Evolutionary conservation across 2,329 filamentous ascomycete genomes (phyloP), one percentile per base, ranked within the genome.

Genomic region (Berkeleyomyces basicola): DNA sequence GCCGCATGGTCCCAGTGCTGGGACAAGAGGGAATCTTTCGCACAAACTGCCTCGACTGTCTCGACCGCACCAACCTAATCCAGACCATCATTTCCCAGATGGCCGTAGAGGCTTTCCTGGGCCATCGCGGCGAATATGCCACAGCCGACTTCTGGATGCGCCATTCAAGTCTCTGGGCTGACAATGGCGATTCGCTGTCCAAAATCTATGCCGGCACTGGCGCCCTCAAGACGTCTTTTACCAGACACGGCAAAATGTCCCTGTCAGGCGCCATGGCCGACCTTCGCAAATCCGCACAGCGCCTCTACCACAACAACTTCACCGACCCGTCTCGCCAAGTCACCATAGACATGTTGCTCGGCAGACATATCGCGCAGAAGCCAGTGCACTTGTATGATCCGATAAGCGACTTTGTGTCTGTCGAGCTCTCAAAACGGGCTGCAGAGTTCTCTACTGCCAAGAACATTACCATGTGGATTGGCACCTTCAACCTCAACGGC

Each of bases 271-370:
- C 91, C 9, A 82, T 99, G 67, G 91, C 93, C n/a, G 93, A 99
- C 75, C 87, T 90, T 53, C 83, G 92, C 62, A 99, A 99, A 74
- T 96, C 90, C 67, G 91, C 92, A 0, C 93, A 93, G 61, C 82
- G 93, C 65, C 82, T 96, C 66, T 97, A 96, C 71, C 92, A 96
- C 75, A 99, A 99, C 75, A 97, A 96, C 70, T 97, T 99, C 71
- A 83, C 90, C 7, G 93, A 99, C 72, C 95, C 95, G 67, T 88
- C 86, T 31, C 81, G 90, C 57, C 93, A 99, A 71, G 91, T 90
- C 68, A 96, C 90, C 0, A 97, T 99, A 67, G 93, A 99, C 72
- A 85, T 95, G 75, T 79, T 99, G 4, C 78, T 99, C 4, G 92
- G 92, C 2, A 82, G 90, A 61, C 75, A 96, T 47, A 86, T 95